These are phyloP conservation scores for Pelargonium citronellum DNA, from an alignment of 441 rosid genomes.

Conservation along the genomic window DNA sequence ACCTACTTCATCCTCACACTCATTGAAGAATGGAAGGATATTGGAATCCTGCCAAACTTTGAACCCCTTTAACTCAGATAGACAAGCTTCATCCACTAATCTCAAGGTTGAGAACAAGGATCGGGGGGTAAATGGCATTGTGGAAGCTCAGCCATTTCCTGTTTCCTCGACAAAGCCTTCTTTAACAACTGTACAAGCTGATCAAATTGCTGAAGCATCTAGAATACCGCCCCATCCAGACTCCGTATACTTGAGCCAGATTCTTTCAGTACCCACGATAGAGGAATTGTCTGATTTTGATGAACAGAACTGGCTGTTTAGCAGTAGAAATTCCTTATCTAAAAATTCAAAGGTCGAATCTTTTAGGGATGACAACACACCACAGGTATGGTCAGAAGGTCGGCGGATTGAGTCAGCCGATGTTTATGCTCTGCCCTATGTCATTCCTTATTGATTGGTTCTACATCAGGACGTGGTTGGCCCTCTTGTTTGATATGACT, in stretches of 20 bases:
- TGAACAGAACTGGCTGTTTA: conserved; percentile 38
- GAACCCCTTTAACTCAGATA: conserved; percentile 12
- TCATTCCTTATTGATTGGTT: conserved; percentile 39
- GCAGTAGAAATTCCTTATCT: conserved; percentile 9
- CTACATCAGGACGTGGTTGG: conserved; percentile 13
- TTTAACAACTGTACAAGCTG: conserved; percentile 23
- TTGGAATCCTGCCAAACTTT: conserved; percentile 28
- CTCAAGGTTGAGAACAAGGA: conserved; percentile 30
- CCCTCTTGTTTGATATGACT: background rate
- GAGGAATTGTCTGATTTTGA: conserved; percentile 34
- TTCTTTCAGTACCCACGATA: conserved; percentile 34
- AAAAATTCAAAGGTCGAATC: conserved; percentile 23
- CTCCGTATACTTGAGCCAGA: conserved; percentile 29
- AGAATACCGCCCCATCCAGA: conserved; percentile 39
- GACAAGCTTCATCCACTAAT: conserved; percentile 21
- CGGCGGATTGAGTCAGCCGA: conserved; percentile 36
- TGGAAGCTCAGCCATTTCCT: conserved; percentile 20
- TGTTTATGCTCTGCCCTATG: conserved; percentile 44
- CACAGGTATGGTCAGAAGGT: conserved; percentile 40
- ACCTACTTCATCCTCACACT: conserved; percentile 18
- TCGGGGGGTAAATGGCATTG: conserved; percentile 32
- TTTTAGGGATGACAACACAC: conserved; percentile 22
- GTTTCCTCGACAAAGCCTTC: conserved; percentile 20
- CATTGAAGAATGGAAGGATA: conserved; percentile 35
- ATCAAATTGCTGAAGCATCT: conserved; percentile 24